Percentiles rank a stretch among this genome's conserved stretches.
These are phyloP conservation scores for Coprinopsis marcescibilis DNA, from an alignment of 768 basidiomycete genomes.

Conservation along the genomic window DNA sequence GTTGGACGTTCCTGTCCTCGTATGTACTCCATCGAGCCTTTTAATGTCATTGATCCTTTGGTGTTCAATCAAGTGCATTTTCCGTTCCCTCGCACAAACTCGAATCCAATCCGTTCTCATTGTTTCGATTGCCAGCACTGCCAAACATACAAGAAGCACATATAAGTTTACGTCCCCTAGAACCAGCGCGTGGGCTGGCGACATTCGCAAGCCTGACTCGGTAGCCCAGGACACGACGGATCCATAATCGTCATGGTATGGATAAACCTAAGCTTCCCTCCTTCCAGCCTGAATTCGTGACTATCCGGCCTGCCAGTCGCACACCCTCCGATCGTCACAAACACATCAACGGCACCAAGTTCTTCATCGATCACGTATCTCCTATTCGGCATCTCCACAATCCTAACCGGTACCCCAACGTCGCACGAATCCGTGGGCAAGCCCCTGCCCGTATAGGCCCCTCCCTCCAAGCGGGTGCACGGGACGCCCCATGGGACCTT, in stretches of 20 bases:
- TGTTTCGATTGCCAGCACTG: too few relatives aligned
- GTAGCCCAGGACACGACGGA: conserved; percentile 4
- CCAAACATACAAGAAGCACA: too few relatives aligned
- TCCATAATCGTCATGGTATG: conserved; percentile 11
- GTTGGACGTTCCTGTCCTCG: too few relatives aligned
- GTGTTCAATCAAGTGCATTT: too few relatives aligned
- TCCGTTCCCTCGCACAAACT: too few relatives aligned
- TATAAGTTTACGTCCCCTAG: too few relatives aligned
- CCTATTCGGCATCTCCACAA: conserved; percentile 10
- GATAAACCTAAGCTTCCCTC: conserved; percentile 9
- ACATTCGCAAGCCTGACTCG: conserved; percentile 11
- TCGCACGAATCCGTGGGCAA: conserved; percentile 6
- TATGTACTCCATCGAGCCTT: too few relatives aligned
- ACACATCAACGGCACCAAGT: conserved; percentile 11
- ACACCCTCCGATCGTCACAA: conserved; percentile 9
- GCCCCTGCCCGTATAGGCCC: conserved; percentile 2
- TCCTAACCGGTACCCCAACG: conserved; percentile 6
- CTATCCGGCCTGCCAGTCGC: conserved; percentile 9
- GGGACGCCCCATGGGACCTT: conserved; percentile 10
- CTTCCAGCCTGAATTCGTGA: conserved; percentile 10
- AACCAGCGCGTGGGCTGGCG: too few relatives aligned
- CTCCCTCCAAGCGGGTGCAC: conserved; percentile 7
- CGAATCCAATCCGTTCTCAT: too few relatives aligned
- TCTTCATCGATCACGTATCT: conserved; percentile 11
- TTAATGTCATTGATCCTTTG: too few relatives aligned